A percentile compares a stretch with the other conserved stretches of the same genome.
phyloP scores from a whole-genome alignment of 2,329 filamentous ascomycete species.

The Xylaria sp. region DNA sequence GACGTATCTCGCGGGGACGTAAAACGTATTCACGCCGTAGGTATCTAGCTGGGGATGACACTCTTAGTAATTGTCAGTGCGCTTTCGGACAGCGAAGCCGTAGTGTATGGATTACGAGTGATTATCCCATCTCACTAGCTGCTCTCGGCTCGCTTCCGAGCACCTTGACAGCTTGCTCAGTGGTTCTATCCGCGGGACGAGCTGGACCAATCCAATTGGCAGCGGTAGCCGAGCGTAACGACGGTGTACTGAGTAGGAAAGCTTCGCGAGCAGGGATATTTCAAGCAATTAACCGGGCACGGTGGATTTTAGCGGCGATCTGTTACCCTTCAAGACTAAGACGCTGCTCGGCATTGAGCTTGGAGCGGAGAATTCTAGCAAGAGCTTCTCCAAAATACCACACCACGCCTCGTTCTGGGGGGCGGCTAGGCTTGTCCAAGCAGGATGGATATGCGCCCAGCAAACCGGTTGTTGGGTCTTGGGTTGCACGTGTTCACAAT shows the following conservation, averaged over 20 bases:
- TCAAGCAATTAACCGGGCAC: slow-evolving; percentile 5
- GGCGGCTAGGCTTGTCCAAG: slow-evolving; percentile 10
- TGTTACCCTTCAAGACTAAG: slow-evolving; percentile 19
- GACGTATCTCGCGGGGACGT: background rate
- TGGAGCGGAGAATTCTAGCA: slow-evolving; percentile 27
- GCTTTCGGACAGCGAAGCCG: slow-evolving; percentile 24
- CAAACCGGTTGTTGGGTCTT: slow-evolving; percentile 13
- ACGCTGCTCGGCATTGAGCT: background rate
- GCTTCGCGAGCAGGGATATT: background rate
- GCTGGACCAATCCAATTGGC: slow-evolving; percentile 7
- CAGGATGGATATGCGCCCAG: slow-evolving; percentile 6
- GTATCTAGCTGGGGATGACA: slow-evolving; percentile 1
- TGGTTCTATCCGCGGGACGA: background rate
- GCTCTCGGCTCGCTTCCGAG: slow-evolving; percentile 5
- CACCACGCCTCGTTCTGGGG: slow-evolving; percentile 12
- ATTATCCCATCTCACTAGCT: slow-evolving; percentile 10
- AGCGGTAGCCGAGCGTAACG: slow-evolving; percentile 1
- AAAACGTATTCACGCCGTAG: background rate
- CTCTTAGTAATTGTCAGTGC: slow-evolving; percentile 3
- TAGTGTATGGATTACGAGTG: background rate
- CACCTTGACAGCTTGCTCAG: no score
- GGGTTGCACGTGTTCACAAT: slow-evolving; percentile 27
- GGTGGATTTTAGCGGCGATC: slow-evolving; percentile 20
- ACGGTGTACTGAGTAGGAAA: slow-evolving; percentile 8
- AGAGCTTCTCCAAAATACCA: slow-evolving; percentile 31